These are phyloP conservation scores for Colletotrichum navitas DNA, from an alignment of 2,329 filamentous ascomycete species.

Conservation along the genomic window DNA sequence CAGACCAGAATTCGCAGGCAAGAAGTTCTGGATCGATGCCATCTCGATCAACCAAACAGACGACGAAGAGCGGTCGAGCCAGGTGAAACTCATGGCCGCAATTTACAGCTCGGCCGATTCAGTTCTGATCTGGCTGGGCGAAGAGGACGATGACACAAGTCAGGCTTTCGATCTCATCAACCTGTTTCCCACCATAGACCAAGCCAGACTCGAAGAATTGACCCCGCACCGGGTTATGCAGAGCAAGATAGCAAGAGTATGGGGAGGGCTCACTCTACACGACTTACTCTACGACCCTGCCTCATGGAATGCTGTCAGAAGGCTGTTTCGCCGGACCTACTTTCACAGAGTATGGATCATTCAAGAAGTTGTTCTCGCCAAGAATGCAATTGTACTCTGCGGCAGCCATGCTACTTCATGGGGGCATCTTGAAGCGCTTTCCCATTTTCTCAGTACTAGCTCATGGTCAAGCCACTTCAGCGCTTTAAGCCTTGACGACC, in stretches of 20 bases:
- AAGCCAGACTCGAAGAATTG: background rate
- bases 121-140: slow-evolving; percentile 38
- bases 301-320: too few relatives aligned
- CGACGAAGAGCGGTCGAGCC: slow-evolving; percentile 37
- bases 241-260: background rate
- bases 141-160: slow-evolving; percentile 17
- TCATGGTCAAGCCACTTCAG: too few relatives aligned
- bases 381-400: too few relatives aligned
- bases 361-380: too few relatives aligned
- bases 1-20: background rate
- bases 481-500: too few relatives aligned
- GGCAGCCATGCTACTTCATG: too few relatives aligned
- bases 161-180: background rate
- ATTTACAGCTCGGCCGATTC: slow-evolving; percentile 39
- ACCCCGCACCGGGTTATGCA: background rate
- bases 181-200: background rate
- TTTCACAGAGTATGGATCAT: too few relatives aligned
- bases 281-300: too few relatives aligned
- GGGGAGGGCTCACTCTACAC: background rate
- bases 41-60: slow-evolving; percentile 42
- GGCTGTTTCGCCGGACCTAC: too few relatives aligned
- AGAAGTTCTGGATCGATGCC: slow-evolving; percentile 39
- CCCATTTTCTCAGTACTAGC: too few relatives aligned
- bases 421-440: too few relatives aligned
- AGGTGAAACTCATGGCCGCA: slow-evolving; percentile 41